A percentile compares a stretch with the other conserved stretches of the same genome.
phyloP scores from a whole-genome alignment of 306 rosid genomes.

The Gillenia trifoliata region DNA sequence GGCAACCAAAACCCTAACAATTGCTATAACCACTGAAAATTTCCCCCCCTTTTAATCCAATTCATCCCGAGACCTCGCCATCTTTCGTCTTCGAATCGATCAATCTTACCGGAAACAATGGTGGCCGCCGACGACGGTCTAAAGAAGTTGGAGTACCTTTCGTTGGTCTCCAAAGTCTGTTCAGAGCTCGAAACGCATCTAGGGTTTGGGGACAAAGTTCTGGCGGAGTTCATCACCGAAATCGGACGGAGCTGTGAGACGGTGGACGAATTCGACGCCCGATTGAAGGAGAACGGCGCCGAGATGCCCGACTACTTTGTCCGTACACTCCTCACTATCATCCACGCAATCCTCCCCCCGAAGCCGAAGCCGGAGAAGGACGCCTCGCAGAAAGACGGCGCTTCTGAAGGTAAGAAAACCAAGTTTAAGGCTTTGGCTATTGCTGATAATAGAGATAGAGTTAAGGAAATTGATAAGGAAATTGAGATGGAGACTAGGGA shows the following conservation, averaged over 20 bases:
- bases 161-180: background rate
- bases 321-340: background rate
- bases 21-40: background rate
- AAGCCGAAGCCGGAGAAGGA: background rate
- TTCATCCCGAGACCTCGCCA: background rate
- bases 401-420: slow-evolving; percentile 34
- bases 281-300: background rate
- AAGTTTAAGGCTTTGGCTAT: slow-evolving; percentile 60
- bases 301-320: background rate
- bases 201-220: background rate
- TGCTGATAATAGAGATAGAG: slow-evolving; percentile 50
- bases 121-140: background rate
- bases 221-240: background rate
- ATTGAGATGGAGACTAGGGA: slow-evolving; percentile 44
- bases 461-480: slow-evolving; percentile 55
- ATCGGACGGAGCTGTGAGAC: background rate
- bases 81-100: background rate
- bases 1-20: background rate
- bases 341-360: background rate
- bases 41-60: background rate
- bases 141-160: slow-evolving; percentile 1
- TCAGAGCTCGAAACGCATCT: background rate
- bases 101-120: background rate
- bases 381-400: slow-evolving; percentile 25
- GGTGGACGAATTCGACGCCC: background rate